Conservation (phyloP, 2,329 filamentous ascomycete species). For the Cladosporium sp. region DNA sequence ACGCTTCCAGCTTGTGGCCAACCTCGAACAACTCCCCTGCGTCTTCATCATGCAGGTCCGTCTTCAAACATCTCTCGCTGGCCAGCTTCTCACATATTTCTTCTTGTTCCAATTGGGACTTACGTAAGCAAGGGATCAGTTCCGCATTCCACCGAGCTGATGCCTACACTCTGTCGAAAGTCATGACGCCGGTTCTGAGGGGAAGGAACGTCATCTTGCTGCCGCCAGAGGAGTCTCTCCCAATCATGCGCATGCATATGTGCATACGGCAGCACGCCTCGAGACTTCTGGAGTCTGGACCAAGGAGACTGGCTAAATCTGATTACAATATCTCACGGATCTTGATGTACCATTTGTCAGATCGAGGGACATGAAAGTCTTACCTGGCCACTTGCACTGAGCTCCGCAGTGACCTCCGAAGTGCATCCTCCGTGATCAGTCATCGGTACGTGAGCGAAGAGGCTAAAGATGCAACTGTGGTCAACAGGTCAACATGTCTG, state of each 20-base stretch:
- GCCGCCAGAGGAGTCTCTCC: neutral
- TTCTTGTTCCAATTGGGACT: neutral
- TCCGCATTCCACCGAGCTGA: neutral
- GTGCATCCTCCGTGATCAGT: neutral
- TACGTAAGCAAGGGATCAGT: neutral
- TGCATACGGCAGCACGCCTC: neutral
- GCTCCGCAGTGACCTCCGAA: neutral
- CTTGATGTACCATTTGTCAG: neutral
- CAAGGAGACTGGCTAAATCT: neutral
- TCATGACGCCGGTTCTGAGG: slow-evolving; percentile 5
- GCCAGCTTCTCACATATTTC: neutral
- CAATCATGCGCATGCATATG: neutral
- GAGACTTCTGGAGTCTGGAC: neutral
- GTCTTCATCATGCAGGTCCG: neutral
- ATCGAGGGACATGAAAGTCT: neutral
- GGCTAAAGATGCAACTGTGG: neutral
- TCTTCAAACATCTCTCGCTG: neutral
- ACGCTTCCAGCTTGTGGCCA: too few relatives aligned
- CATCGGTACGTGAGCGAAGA: neutral
- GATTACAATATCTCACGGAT: neutral
- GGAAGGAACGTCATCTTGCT: slow-evolving; percentile 7
- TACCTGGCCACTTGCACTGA: neutral
- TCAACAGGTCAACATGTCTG: neutral
- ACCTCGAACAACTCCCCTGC: neutral
- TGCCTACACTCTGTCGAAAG: neutral